Conservation (phyloP, 805 yeast genomes). For the Jamesozyma jinghongensis region DNA sequence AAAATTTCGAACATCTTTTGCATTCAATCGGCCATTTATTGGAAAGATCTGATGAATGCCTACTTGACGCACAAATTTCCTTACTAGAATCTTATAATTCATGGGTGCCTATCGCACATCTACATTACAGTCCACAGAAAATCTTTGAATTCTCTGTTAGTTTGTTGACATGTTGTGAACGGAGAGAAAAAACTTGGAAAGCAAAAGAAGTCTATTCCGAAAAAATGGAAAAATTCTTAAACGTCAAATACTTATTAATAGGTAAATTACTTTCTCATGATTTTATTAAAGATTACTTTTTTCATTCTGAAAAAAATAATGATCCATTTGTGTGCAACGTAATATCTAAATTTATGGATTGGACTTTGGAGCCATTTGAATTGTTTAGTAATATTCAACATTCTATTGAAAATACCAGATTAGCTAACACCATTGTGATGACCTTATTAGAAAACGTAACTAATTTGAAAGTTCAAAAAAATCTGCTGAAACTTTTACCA, state of each 20-base stretch:
- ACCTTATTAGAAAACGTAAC: slow-evolving; percentile 38
- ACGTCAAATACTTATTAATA: slow-evolving; percentile 51
- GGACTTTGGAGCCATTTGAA: slow-evolving; percentile 51
- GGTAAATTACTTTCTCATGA: slow-evolving; percentile 42
- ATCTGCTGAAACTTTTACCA: slow-evolving; percentile 46
- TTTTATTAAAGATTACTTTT: slow-evolving; percentile 14
- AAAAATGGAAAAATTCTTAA: slow-evolving; percentile 43
- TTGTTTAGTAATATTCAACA: slow-evolving; percentile 39
- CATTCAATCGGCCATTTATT: slow-evolving; percentile 37
- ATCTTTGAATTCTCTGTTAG: slow-evolving; percentile 13
- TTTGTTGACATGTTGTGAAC: slow-evolving; percentile 17
- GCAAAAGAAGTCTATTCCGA: slow-evolving; percentile 6
- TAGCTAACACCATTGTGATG: slow-evolving; percentile 52
- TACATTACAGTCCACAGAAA: slow-evolving; percentile 10
- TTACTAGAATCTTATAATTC: slow-evolving; percentile 53
- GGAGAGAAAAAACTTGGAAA: slow-evolving; percentile 12
- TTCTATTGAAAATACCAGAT: slow-evolving; percentile 44
- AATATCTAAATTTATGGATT: slow-evolving; percentile 39
- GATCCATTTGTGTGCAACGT: slow-evolving; percentile 27
- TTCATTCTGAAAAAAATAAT: slow-evolving; percentile 7
- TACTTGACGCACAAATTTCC: slow-evolving; percentile 54
- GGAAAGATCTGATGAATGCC: slow-evolving; percentile 36
- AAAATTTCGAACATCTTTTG: slow-evolving; percentile 23
- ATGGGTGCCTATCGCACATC: slow-evolving; percentile 37
- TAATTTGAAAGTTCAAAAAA: slow-evolving; percentile 37